These are phyloP conservation scores for Hysterangium stoloniferum DNA, from an alignment of 768 basidiomycete species.

Conservation along the genomic window DNA sequence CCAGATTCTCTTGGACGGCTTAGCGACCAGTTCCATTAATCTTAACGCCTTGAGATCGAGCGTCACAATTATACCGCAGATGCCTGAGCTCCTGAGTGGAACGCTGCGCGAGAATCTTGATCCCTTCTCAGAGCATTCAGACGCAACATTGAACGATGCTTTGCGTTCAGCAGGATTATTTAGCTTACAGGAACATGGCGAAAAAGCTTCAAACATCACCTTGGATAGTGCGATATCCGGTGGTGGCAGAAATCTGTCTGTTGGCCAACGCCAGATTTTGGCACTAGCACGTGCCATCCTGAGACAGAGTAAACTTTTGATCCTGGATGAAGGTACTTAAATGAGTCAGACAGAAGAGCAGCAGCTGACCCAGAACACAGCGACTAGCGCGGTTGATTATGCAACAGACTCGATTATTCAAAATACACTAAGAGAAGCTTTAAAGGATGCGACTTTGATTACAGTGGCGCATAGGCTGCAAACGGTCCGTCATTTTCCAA, in stretches of 20 bases:
- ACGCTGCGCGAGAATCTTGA: conserved; percentile 42
- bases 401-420: conserved; percentile 53
- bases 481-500: conserved; percentile 20
- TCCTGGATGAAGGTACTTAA: conserved; percentile 45
- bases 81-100: conserved; percentile 46
- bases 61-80: conserved; percentile 55
- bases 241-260: conserved; percentile 18
- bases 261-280: conserved; percentile 54
- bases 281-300: conserved; percentile 54
- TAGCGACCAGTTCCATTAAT: conserved; percentile 31
- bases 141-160: conserved; percentile 14
- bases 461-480: conserved; percentile 53
- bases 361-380: no score
- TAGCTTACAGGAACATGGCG: conserved; percentile 21
- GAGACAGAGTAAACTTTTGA: conserved; percentile 46
- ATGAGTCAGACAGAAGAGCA: not conserved
- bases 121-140: conserved; percentile 13
- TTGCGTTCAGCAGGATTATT: conserved; percentile 8
- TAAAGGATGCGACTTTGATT: conserved; percentile 41
- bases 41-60: conserved; percentile 43
- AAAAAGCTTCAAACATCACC: conserved; percentile 27
- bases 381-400: conserved; percentile 48
- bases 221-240: conserved; percentile 21
- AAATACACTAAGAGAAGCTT: conserved; percentile 40
- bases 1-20: conserved; percentile 28